These are phyloP conservation scores for Globisporangium radiosum DNA, from an alignment of 352 stramenopile species.

Conservation along the genomic window DNA sequence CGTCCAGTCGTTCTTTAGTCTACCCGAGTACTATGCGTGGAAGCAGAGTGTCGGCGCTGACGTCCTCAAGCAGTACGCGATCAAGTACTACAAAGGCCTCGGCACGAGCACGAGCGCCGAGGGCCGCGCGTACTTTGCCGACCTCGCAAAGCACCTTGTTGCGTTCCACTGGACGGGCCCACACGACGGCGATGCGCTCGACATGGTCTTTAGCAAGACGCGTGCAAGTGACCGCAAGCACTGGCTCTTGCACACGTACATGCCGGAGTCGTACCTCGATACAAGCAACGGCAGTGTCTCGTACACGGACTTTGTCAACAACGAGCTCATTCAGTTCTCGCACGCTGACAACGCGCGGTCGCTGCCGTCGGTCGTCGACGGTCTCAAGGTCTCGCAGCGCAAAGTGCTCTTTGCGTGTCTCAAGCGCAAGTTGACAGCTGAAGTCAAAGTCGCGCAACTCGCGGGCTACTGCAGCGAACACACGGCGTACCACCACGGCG, in stretches of 20 bases:
- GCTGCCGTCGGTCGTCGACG: constrained; percentile 95
- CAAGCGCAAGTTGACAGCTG: constrained; percentile 97
- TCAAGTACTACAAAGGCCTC: constrained; percentile 99
- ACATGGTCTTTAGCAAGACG: constrained; percentile 99
- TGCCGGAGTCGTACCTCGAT: constrained; percentile 89
- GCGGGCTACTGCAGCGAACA: constrained; percentile 97
- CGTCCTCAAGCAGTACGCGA: constrained; percentile 88
- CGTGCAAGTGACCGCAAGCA: constrained; percentile 94
- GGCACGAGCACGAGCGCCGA: constrained; percentile 96
- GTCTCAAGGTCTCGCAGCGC: constrained; percentile 96
- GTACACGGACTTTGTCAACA: constrained; percentile 98
- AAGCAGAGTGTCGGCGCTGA: constrained; percentile 54
- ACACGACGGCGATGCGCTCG: constrained; percentile 91
- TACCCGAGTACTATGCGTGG: constrained; percentile 96
- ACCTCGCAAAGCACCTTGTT: constrained; percentile 94
- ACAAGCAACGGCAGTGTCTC: constrained; percentile 87
- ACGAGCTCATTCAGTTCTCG: constrained; percentile 98
- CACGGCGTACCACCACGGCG: constrained; percentile 99
- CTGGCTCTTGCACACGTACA: constrained; percentile 91
- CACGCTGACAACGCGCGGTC: constrained; percentile 95
- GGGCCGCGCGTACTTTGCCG: constrained; percentile 98
- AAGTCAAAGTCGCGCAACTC: constrained; percentile 99
- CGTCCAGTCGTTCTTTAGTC: constrained; percentile 93
- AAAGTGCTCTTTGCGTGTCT: constrained; percentile 98
- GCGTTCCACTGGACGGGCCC: constrained; percentile 71